Conservation (phyloP, 2,329 filamentous ascomycete species). For the Plectosphaerella sp. region DNA sequence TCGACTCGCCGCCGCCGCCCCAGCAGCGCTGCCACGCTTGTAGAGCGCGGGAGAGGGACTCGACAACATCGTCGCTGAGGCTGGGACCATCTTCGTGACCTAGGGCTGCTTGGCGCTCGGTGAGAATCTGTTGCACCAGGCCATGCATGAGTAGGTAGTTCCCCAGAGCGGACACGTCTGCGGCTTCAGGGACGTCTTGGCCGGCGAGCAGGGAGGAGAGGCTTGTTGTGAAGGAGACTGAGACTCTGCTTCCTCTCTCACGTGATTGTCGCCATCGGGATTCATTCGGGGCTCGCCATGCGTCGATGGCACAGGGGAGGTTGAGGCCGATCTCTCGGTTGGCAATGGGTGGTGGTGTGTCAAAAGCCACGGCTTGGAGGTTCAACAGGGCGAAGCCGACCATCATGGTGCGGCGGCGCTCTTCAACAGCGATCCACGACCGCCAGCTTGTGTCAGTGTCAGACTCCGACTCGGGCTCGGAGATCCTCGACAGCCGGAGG, state of each 20-base stretch:
- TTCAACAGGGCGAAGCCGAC: slow-evolving; percentile 36
- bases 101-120: slow-evolving; percentile 26
- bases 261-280: not conserved
- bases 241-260: not conserved
- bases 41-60: slow-evolving; percentile 21
- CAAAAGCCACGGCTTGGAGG: slow-evolving; percentile 50
- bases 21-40: slow-evolving; percentile 46
- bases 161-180: slow-evolving; percentile 37
- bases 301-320: not conserved
- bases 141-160: slow-evolving; percentile 51
- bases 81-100: not conserved
- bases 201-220: not conserved
- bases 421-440: not conserved
- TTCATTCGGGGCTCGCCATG: not conserved
- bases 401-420: not conserved
- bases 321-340: slow-evolving; percentile 13
- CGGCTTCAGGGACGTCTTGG: not conserved
- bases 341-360: slow-evolving; percentile 25
- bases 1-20: slow-evolving; percentile 46
- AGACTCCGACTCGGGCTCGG: not conserved
- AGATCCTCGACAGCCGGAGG: not conserved
- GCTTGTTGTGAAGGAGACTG: not conserved
- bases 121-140: slow-evolving; percentile 49
- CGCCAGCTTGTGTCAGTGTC: not conserved
- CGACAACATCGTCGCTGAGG: slow-evolving; percentile 10